Conservation (phyloP, 192 early-diverging fungal genomes). For the Chytriomyces hyalinus region DNA sequence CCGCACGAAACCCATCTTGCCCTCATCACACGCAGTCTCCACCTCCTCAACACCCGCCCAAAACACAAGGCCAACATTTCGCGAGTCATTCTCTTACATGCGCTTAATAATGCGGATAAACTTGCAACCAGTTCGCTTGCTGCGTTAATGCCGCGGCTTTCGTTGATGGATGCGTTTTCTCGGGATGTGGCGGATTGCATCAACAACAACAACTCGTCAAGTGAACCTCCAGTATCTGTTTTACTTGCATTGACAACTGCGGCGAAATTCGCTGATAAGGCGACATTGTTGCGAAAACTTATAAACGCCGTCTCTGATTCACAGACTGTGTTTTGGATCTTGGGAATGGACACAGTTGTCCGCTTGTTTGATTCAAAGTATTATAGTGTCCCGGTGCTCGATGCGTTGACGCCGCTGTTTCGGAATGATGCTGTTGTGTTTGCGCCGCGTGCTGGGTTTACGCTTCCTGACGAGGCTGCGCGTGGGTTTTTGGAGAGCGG, state of each 20-base stretch:
- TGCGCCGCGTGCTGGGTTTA: no score
- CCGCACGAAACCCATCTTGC: constrained; percentile 33
- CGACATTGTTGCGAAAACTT: background rate
- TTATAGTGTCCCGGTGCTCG: background rate
- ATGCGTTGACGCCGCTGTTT: background rate
- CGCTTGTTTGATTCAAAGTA: constrained; percentile 34
- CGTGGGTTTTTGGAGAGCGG: no score
- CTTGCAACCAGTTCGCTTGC: no score
- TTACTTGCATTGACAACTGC: constrained; percentile 4
- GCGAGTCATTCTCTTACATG: background rate
- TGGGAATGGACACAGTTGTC: constrained; percentile 29
- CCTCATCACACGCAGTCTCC: constrained; percentile 13
- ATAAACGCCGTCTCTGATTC: background rate
- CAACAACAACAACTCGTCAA: no score
- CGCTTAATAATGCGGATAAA: no score
- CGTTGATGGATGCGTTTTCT: no score
- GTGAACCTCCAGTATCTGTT: background rate
- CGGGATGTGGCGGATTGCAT: no score
- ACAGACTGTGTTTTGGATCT: constrained; percentile 18
- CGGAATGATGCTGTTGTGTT: background rate
- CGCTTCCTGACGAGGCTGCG: no score
- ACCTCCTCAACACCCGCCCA: background rate
- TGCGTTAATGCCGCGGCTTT: no score
- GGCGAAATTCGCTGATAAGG: constrained; percentile 1
- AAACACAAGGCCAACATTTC: background rate